Evolutionary conservation across 768 basidiomycete species (phyloP).

Genomic region (Daedaleopsis sinensis): DNA sequence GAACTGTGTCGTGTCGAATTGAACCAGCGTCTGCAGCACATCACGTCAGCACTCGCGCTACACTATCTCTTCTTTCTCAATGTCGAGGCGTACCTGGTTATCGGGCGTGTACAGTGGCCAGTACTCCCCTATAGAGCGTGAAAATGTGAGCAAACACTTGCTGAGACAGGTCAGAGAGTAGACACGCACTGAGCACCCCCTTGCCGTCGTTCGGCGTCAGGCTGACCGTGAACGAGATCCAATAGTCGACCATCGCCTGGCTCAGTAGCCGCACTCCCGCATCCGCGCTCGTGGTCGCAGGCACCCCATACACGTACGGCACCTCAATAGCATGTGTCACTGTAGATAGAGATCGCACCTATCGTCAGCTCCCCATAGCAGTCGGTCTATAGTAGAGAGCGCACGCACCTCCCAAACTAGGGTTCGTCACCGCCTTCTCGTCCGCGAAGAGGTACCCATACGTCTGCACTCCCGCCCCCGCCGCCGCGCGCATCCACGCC

Average conservation of each 20-base stretch:
- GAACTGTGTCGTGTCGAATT: too few relatives aligned
- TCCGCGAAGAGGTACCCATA: conserved; percentile 49
- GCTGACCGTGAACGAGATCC: conserved; percentile 50
- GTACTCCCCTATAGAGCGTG: too few relatives aligned
- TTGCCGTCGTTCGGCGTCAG: conserved; percentile 48
- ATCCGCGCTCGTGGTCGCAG: not conserved
- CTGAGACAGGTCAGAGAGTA: not conserved
- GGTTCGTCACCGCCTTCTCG: conserved; percentile 26
- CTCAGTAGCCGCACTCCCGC: conserved; percentile 29
- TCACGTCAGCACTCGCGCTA: not conserved
- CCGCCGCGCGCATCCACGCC: conserved; percentile 43
- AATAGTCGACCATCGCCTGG: conserved; percentile 44
- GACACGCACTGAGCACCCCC: conserved; percentile 35
- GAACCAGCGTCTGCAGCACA: too few relatives aligned
- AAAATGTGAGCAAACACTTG: too few relatives aligned
- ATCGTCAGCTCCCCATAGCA: not conserved
- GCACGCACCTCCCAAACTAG: conserved; percentile 7
- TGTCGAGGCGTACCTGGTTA: too few relatives aligned
- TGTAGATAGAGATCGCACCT: not conserved
- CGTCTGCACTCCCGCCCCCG: conserved; percentile 38
- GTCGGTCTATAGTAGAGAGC: not conserved
- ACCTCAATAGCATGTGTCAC: conserved; percentile 27
- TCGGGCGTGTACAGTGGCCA: too few relatives aligned
- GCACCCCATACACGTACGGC: conserved; percentile 21
- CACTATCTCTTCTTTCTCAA: too few relatives aligned